Evolutionary conservation across 768 basidiomycete species (phyloP).

Genomic region (Peribolospora baueri): DNA sequence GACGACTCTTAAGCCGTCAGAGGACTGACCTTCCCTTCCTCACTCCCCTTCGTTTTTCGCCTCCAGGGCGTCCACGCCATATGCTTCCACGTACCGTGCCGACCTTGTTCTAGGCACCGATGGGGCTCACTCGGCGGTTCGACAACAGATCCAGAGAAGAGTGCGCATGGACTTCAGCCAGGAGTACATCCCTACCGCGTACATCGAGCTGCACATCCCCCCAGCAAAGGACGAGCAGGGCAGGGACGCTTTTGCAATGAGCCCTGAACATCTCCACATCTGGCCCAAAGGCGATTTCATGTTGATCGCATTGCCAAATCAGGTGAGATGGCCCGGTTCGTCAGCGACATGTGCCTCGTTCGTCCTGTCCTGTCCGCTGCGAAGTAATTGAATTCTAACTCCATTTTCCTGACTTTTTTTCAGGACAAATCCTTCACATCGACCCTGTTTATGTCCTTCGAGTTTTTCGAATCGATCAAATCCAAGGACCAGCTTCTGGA

Average conservation of each 20-base stretch:
- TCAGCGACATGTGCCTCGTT: slow-evolving; percentile 10
- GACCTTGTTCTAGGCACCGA: slow-evolving; percentile 52
- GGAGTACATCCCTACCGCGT: slow-evolving; percentile 84
- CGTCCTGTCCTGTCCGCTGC: slow-evolving; percentile 4
- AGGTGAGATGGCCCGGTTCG: slow-evolving; percentile 31
- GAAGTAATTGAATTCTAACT: neutral
- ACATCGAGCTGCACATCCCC: slow-evolving; percentile 89
- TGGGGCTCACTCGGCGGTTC: slow-evolving; percentile 73
- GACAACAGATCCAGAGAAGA: slow-evolving; percentile 85
- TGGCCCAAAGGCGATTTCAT: slow-evolving; percentile 99
- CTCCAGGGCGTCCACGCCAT: too few species aligned
- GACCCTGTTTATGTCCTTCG: slow-evolving; percentile 72
- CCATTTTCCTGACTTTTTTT: slow-evolving; percentile 1
- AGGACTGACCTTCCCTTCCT: too few species aligned
- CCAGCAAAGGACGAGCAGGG: slow-evolving; percentile 31
- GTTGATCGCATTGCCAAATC: slow-evolving; percentile 94
- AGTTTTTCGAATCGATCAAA: slow-evolving; percentile 37
- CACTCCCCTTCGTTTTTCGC: too few species aligned
- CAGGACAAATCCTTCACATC: slow-evolving; percentile 95
- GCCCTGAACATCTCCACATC: slow-evolving; percentile 90
- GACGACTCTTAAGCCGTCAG: slow-evolving; percentile 20
- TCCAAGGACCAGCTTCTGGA: slow-evolving; percentile 29
- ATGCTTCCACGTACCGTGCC: neutral
- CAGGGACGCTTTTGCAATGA: slow-evolving; percentile 50
- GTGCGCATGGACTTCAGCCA: slow-evolving; percentile 82